These are phyloP conservation scores for Wallacemonas sp. DNA, from an alignment of 208 protist genomes.

Conservation along the genomic window DNA sequence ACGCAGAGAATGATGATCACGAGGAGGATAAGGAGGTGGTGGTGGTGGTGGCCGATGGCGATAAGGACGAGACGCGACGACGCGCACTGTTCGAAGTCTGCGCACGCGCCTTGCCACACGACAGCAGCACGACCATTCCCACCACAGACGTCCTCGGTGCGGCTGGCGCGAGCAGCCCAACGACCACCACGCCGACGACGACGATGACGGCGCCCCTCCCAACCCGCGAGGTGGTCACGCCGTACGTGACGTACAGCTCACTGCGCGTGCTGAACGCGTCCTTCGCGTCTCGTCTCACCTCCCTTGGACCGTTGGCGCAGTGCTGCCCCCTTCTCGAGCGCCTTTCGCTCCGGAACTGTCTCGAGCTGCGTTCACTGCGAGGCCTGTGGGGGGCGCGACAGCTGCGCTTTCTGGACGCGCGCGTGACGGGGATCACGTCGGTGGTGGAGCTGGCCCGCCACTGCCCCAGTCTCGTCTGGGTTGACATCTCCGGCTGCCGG, in stretches of 20 bases:
- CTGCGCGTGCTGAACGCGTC: constrained; percentile 3
- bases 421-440: neutral
- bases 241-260: neutral
- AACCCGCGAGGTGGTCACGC: too few species aligned
- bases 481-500: constrained; percentile 8
- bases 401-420: constrained; percentile 7
- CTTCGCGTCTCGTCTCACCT: neutral
- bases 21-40: neutral
- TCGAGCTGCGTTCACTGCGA: constrained; percentile 1
- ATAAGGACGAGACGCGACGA: neutral
- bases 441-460: neutral
- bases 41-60: too few species aligned
- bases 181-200: too few species aligned
- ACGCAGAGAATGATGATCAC: neutral
- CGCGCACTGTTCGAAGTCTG: constrained; percentile 9
- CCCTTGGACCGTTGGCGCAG: constrained; percentile 1
- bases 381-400: neutral
- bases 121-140: neutral
- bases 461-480: neutral
- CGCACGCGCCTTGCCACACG: neutral
- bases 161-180: too few species aligned
- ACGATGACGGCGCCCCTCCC: too few species aligned
- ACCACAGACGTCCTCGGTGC: too few species aligned
- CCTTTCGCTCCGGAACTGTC: constrained; percentile 2
- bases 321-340: constrained; percentile 5